Evolutionary conservation across 2,329 filamentous ascomycete species (phyloP), one percentile per base, ranked within the genome.

Genomic region (Neopestalotiopsis sp.): DNA sequence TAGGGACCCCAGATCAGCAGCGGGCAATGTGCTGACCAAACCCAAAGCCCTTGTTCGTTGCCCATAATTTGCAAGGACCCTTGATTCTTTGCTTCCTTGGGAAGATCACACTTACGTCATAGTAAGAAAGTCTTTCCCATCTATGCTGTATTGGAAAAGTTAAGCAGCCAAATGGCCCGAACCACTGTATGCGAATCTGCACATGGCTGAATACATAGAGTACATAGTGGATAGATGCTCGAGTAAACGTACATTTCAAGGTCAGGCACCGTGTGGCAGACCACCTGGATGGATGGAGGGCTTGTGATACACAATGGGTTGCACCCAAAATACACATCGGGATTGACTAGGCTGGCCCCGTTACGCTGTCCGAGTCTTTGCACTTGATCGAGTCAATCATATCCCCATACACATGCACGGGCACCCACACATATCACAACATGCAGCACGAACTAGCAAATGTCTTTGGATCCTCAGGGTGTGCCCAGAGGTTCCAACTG

Each of bases 21-120:
- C 7, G 3, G 30, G 38, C 38, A 30, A 28, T 17, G 61, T 64
- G 61, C 61, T 64, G 61, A 64, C 61, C 61, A 64, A 64, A 64
- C 5, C 13, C 0, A 28, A 12, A 14, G 34, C 17, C 38, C 61
- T 49, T 32, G 40, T 64, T 64, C 20, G 61, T 64, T 17, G 34
- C 20, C 14, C 34, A 53, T 64, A 42, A 28, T 40, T 28, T 5
- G 38, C 13, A 28, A 32, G 61, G 45, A 53, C 45, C 45, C 28
- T 49, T 24, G 34, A 38, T 10, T 14, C 5, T 62, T 28, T 28
- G 24, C 24, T 28, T 28, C 24, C 24, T 28, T 28, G 24, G 24
- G n/a, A 62, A 59, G n/a, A 30, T 59, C 24, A 40, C 30, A 34
- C 28, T 5, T 34, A 34, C n/a, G 32, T 62, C n/a, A 53, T 53